phyloP scores from a whole-genome alignment of 192 early-diverging fungal genomes.

The Neocallimastix lanati region DNA sequence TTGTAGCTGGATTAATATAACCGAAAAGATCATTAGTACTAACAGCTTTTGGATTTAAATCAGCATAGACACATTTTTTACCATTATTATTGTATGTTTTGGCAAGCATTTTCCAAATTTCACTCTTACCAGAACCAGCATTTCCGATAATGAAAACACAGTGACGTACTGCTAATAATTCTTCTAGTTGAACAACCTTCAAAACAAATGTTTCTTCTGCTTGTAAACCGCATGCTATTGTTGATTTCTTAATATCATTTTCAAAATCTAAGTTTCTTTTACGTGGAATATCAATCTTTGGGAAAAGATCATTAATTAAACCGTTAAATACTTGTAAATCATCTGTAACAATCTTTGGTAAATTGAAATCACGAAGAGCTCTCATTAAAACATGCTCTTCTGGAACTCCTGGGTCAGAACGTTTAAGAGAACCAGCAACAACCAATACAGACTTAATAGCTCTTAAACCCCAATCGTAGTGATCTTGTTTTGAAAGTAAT shows the following conservation, averaged over 20 bases:
- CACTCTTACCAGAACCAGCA: slow-evolving; percentile 39
- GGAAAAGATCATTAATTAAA: slow-evolving; percentile 43
- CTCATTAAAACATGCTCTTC: slow-evolving; percentile 49
- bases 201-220: slow-evolving; percentile 46
- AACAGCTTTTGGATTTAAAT: slow-evolving; percentile 45
- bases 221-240: slow-evolving; percentile 36
- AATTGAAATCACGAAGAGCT: slow-evolving; percentile 46
- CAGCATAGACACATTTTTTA: slow-evolving; percentile 30
- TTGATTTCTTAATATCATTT: slow-evolving; percentile 41
- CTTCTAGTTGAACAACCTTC: slow-evolving; percentile 42
- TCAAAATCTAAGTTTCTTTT: slow-evolving; percentile 39
- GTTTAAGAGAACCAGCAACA: slow-evolving; percentile 41
- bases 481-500: slow-evolving; percentile 45
- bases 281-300: slow-evolving; percentile 35
- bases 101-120: slow-evolving; percentile 48
- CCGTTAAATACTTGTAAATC: slow-evolving; percentile 48
- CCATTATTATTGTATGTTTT: slow-evolving; percentile 38
- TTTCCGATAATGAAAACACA: slow-evolving; percentile 52
- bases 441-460: slow-evolving; percentile 50
- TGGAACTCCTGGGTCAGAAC: slow-evolving; percentile 33
- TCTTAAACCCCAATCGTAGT: slow-evolving; percentile 50
- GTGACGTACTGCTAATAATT: slow-evolving; percentile 42
- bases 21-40: slow-evolving; percentile 48
- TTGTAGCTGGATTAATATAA: slow-evolving; percentile 42
- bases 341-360: slow-evolving; percentile 45